These are phyloP conservation scores for Didymella glomerata DNA, from an alignment of 2,329 filamentous ascomycete species.

Conservation along the genomic window DNA sequence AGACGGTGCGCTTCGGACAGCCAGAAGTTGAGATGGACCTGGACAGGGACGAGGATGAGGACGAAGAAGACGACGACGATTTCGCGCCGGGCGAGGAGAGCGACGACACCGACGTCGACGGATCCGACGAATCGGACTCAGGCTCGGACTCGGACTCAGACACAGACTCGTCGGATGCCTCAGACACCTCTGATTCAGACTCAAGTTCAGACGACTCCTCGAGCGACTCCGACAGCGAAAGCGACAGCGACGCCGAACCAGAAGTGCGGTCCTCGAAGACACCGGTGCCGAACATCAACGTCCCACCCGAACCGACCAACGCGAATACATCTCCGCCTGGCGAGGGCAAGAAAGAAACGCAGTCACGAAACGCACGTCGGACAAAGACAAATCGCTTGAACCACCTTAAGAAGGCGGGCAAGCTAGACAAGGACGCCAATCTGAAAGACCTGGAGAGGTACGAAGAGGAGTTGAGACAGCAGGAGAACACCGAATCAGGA, in stretches of 20 bases:
- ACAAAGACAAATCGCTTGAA: slow-evolving; percentile 60
- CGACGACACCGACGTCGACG: slow-evolving; percentile 18
- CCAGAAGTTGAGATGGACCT: slow-evolving; percentile 17
- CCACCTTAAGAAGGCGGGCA: slow-evolving; percentile 62
- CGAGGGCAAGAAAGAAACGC: slow-evolving; percentile 61
- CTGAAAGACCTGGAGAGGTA: slow-evolving; percentile 60
- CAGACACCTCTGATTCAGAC: slow-evolving; percentile 34
- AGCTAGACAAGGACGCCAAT: slow-evolving; percentile 61
- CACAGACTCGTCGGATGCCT: slow-evolving; percentile 39
- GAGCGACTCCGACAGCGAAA: slow-evolving; percentile 47
- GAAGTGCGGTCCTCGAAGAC: slow-evolving; percentile 37
- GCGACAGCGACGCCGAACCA: slow-evolving; percentile 49
- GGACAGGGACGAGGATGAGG: slow-evolving; percentile 40
- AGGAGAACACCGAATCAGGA: slow-evolving; percentile 3
- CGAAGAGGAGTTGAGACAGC: slow-evolving; percentile 46
- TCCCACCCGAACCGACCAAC: slow-evolving; percentile 3
- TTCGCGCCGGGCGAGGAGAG: slow-evolving; percentile 38
- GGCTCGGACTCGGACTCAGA: slow-evolving; percentile 34
- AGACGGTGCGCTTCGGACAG: slow-evolving; percentile 38
- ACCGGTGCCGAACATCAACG: slow-evolving; percentile 7
- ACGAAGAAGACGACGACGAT: slow-evolving; percentile 42
- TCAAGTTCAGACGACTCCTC: slow-evolving; percentile 39
- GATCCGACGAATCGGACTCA: slow-evolving; percentile 25
- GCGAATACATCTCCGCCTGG: slow-evolving; percentile 53
- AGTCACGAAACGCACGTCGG: slow-evolving; percentile 64